Evolutionary conservation across 352 stramenopile genomes (phyloP).

Genomic region (Phytophthora cactorum): DNA sequence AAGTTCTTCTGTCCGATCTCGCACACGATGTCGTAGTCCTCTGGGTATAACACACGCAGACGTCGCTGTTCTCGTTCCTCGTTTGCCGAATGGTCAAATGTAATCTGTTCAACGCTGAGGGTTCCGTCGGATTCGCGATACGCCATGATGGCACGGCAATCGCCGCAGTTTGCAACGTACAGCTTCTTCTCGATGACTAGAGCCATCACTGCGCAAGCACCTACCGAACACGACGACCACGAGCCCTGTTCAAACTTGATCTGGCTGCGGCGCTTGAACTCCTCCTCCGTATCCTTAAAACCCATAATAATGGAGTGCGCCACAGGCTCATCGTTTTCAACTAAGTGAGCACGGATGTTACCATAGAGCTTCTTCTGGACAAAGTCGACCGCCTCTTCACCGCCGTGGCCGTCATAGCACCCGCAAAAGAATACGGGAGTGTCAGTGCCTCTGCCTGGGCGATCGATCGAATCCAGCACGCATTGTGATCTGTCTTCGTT

Average conservation of each 20-base stretch:
- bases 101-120: constrained; percentile 71
- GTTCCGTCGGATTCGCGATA: constrained; percentile 56
- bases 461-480: constrained; percentile 47
- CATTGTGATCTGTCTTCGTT: constrained; percentile 74
- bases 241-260: constrained; percentile 56
- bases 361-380: constrained; percentile 68
- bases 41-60: constrained; percentile 58
- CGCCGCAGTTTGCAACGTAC: constrained; percentile 68
- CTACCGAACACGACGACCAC: constrained; percentile 70
- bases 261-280: constrained; percentile 62
- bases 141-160: constrained; percentile 74
- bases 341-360: constrained; percentile 57
- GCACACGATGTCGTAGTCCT: constrained; percentile 74
- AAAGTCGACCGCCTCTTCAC: constrained; percentile 68
- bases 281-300: constrained; percentile 66
- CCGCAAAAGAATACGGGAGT: constrained; percentile 67
- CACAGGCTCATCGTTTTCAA: constrained; percentile 34
- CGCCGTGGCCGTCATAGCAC: constrained; percentile 76
- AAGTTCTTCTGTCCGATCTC: constrained; percentile 72
- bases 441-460: constrained; percentile 13
- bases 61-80: constrained; percentile 63
- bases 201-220: constrained; percentile 66
- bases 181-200: constrained; percentile 60
- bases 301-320: constrained; percentile 58
- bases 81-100: constrained; percentile 71